Evolutionary conservation across 2,329 filamentous ascomycete species (phyloP).

Genomic region (Pseudogymnoascus sp.): DNA sequence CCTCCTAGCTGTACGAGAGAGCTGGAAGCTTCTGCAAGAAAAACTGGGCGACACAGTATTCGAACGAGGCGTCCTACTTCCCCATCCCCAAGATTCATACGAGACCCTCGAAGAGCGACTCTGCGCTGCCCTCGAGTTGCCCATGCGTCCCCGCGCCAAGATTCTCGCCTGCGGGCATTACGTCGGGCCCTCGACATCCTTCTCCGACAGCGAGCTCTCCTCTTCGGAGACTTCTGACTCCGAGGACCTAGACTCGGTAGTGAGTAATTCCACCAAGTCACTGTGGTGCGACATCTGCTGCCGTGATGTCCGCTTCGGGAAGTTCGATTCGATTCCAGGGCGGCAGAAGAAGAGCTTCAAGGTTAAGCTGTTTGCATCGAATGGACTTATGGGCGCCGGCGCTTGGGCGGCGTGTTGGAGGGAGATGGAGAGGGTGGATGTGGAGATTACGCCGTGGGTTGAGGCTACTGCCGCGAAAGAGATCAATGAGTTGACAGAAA

Average conservation of each 20-base stretch:
- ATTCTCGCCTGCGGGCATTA: constrained; percentile 74
- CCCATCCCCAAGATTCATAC: constrained; percentile 74
- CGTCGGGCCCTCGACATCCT: constrained; percentile 50
- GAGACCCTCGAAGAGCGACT: constrained; percentile 72
- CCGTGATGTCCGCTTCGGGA: constrained; percentile 25
- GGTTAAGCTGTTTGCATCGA: constrained; percentile 88
- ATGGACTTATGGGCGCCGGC: constrained; percentile 84
- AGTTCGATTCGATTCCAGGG: constrained; percentile 13
- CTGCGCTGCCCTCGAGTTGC: constrained; percentile 66
- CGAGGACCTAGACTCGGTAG: constrained; percentile 15
- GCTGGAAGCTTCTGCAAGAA: constrained; percentile 61
- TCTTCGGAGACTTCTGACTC: constrained; percentile 21
- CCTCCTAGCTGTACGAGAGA: constrained; percentile 48
- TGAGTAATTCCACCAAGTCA: not conserved
- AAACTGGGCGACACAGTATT: constrained; percentile 67
- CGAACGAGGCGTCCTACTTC: constrained; percentile 65
- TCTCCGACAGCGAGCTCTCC: constrained; percentile 17
- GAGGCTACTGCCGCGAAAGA: constrained; percentile 51
- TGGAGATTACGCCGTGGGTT: constrained; percentile 75
- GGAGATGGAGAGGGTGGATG: constrained; percentile 98
- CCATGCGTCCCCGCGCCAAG: constrained; percentile 54
- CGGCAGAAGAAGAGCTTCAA: constrained; percentile 47
- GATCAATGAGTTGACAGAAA: constrained; percentile 8
- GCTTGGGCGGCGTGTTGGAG: constrained; percentile 93
- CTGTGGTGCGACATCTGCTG: constrained; percentile 29